phyloP scores from a whole-genome alignment of 2,329 filamentous ascomycete genomes.

The Colletotrichum spaethianum region DNA sequence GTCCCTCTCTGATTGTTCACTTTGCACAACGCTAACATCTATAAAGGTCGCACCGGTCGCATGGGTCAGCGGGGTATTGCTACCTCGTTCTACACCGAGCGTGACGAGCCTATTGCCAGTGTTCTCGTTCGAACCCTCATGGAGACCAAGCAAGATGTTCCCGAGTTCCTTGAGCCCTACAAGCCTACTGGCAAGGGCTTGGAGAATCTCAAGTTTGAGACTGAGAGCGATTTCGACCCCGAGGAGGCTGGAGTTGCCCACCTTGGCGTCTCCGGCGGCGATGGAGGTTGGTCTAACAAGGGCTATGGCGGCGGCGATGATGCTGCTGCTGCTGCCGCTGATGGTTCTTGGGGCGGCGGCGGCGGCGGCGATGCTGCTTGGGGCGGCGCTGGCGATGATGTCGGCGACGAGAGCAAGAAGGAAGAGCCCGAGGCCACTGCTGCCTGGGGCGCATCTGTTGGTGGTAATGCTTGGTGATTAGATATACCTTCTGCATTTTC shows the following conservation, averaged over 20 bases:
- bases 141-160: constrained; percentile 83
- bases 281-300: constrained; percentile 38
- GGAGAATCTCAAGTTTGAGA: constrained; percentile 67
- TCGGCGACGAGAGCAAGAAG: constrained; percentile 11
- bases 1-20: not conserved
- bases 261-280: constrained; percentile 40
- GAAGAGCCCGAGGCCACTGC: constrained; percentile 22
- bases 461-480: constrained; percentile 33
- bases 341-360: constrained; percentile 42
- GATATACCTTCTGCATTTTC: constrained; percentile 16
- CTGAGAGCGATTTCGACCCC: constrained; percentile 67
- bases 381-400: constrained; percentile 35
- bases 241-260: constrained; percentile 48
- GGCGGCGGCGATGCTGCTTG: constrained; percentile 42
- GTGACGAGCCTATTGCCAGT: constrained; percentile 79
- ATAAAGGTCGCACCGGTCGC: constrained; percentile 84
- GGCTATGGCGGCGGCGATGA: constrained; percentile 30
- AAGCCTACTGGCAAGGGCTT: constrained; percentile 65
- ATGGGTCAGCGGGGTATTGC: constrained; percentile 91
- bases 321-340: constrained; percentile 29
- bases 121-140: constrained; percentile 85
- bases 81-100: constrained; percentile 89
- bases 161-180: constrained; percentile 82
- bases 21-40: not conserved
- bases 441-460: constrained; percentile 35